Base-by-base conservation (phyloP, 768 basidiomycete genomes). In the Hemileccinum impolitum region DNA sequence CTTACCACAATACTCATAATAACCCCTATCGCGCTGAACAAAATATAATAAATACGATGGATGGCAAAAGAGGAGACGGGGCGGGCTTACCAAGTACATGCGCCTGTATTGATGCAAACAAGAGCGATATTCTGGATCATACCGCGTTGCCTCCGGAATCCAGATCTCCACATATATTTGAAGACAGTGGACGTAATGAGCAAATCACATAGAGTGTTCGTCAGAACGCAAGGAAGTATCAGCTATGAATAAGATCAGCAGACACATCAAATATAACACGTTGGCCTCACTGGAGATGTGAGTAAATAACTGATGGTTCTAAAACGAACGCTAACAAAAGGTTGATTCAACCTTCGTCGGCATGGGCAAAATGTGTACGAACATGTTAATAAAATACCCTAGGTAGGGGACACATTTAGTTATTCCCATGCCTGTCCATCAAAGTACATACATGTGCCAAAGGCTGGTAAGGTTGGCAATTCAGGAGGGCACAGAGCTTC, bases 101-200 rank as follows among this genome's bases (percentile, higher is more conserved):
- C 21, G 12, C 57, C 48, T 3, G 43, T 57, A 26, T 53, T 50
- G 19, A 58, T 50, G 15, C 44, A 57, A n/a, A 58, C 43, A 3
- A 50, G 8, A 2, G 56, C 57, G 18, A 58, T 6, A 25, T 54
- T 49, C 21, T 51, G 47, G 19, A 55, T 39, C 2, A 38, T 11
- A 7, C 23, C 49, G 6, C 49, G 52, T 32, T 38, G 30, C 28
- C 25, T 48, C n/a, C 44, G 51, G 21, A 58, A 53, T 9, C 45
- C 56, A 14, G 54, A 47, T 19, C 31, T 58, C 57, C 56, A 59
- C 56, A 59, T 43, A 3, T 58, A 59, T 38, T 50, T 51, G 34
- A 58, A 48, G 30, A 54, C 28, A 1, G 32, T 30, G 0, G 0
- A 25, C 14, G 52, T 48, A 36, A 55, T 51, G 3, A 55, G 3